These are phyloP conservation scores for Citropsis articulata DNA, from an alignment of 345 rosid species.

Conservation along the genomic window DNA sequence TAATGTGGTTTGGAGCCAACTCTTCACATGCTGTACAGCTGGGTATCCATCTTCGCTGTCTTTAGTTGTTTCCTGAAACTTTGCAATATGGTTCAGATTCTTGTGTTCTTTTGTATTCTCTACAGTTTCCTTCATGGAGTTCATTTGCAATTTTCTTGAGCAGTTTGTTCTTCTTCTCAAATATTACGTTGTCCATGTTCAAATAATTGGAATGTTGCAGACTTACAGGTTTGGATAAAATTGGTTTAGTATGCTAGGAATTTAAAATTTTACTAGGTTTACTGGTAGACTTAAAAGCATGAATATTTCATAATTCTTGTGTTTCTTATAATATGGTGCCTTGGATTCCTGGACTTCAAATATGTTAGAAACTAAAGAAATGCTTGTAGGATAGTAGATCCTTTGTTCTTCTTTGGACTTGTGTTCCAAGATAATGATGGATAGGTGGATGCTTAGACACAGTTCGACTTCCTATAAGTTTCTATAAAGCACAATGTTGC, in stretches of 20 bases:
- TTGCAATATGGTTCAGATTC: neutral
- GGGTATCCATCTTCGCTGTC: neutral
- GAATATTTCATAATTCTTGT: neutral
- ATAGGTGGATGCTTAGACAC: too few relatives aligned
- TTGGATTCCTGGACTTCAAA: neutral
- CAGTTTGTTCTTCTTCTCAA: neutral
- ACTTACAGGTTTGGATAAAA: neutral
- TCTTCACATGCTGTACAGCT: neutral
- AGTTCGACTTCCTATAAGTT: too few relatives aligned
- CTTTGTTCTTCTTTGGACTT: constrained; percentile 1
- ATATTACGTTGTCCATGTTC: neutral
- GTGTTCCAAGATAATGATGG: neutral
- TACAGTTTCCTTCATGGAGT: neutral
- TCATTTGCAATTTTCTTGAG: neutral
- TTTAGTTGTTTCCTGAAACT: neutral
- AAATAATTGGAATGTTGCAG: neutral
- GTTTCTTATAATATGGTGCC: neutral
- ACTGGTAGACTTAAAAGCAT: neutral
- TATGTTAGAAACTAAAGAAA: neutral
- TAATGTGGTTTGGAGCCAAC: neutral
- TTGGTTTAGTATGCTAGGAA: neutral
- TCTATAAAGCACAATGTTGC: neutral
- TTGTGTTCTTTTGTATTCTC: neutral
- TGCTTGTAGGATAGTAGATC: neutral
- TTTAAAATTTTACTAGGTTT: neutral